Evolutionary conservation across 2,329 filamentous ascomycete species (phyloP).

Genomic region (Claviceps humidiphila): DNA sequence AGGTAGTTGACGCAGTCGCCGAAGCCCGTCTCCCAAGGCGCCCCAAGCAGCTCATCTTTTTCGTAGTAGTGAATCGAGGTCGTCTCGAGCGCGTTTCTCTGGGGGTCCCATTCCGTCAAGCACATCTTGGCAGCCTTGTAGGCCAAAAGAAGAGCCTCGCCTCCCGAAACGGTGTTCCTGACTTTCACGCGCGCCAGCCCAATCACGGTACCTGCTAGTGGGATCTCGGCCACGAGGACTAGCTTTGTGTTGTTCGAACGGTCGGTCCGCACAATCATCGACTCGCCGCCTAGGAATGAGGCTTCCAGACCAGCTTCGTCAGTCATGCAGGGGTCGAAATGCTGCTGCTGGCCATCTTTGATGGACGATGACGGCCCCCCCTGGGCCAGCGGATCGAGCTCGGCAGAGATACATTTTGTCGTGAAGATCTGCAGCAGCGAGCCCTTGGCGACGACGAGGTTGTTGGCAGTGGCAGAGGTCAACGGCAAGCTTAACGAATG

Average conservation of each 20-base stretch:
- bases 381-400: slow-evolving; percentile 37
- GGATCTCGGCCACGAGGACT: slow-evolving; percentile 72
- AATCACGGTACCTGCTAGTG: slow-evolving; percentile 71
- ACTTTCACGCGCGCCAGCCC: slow-evolving; percentile 69
- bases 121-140: slow-evolving; percentile 88
- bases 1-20: slow-evolving; percentile 68
- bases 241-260: slow-evolving; percentile 60
- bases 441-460: slow-evolving; percentile 83
- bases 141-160: slow-evolving; percentile 70
- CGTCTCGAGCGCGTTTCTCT: slow-evolving; percentile 65
- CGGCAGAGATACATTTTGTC: slow-evolving; percentile 51
- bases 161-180: slow-evolving; percentile 60
- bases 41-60: slow-evolving; percentile 73
- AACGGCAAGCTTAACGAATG: slow-evolving; percentile 74
- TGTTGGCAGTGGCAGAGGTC: slow-evolving; percentile 59
- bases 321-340: slow-evolving; percentile 39
- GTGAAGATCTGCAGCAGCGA: slow-evolving; percentile 88
- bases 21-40: slow-evolving; percentile 68
- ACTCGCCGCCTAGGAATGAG: slow-evolving; percentile 53
- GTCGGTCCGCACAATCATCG: slow-evolving; percentile 47
- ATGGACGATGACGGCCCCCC: slow-evolving; percentile 20
- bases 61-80: slow-evolving; percentile 98
- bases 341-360: slow-evolving; percentile 25
- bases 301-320: slow-evolving; percentile 52
- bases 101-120: slow-evolving; percentile 85